These are phyloP conservation scores for Fusarium proliferatum DNA, from an alignment of 2,329 filamentous ascomycete genomes.

Conservation along the genomic window DNA sequence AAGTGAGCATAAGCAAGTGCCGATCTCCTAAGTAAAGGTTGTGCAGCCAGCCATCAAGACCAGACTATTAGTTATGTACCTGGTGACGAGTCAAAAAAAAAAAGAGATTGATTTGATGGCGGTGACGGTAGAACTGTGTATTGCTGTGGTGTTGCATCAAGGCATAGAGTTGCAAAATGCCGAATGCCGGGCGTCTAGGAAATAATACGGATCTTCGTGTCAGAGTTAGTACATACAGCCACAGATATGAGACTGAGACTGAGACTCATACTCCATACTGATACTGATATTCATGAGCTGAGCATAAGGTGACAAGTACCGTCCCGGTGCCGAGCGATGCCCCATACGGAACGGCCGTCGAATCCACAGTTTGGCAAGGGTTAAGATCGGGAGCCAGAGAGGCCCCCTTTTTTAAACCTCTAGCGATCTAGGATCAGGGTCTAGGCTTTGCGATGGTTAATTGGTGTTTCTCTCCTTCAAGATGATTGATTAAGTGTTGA, in stretches of 20 bases:
- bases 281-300: slow-evolving; percentile 24
- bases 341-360: slow-evolving; percentile 40
- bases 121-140: slow-evolving; percentile 6
- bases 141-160: background rate
- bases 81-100: background rate
- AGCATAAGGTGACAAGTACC: slow-evolving; percentile 44
- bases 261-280: background rate
- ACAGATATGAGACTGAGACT: slow-evolving; percentile 3
- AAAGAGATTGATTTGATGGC: slow-evolving; percentile 16
- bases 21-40: background rate
- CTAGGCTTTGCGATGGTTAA: background rate
- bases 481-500: background rate
- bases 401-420: slow-evolving; percentile 13
- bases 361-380: slow-evolving; percentile 15
- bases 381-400: slow-evolving; percentile 16
- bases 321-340: slow-evolving; percentile 40
- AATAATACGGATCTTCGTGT: background rate
- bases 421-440: background rate
- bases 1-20: background rate
- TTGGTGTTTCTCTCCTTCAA: background rate
- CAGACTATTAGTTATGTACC: background rate
- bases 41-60: slow-evolving; percentile 7
- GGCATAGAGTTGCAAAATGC: slow-evolving; percentile 9
- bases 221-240: background rate
- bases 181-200: slow-evolving; percentile 28